Evolutionary conservation across 2,329 filamentous ascomycete species (phyloP), one percentile per base, ranked within the genome.

Genomic region (Exophiala sideris): DNA sequence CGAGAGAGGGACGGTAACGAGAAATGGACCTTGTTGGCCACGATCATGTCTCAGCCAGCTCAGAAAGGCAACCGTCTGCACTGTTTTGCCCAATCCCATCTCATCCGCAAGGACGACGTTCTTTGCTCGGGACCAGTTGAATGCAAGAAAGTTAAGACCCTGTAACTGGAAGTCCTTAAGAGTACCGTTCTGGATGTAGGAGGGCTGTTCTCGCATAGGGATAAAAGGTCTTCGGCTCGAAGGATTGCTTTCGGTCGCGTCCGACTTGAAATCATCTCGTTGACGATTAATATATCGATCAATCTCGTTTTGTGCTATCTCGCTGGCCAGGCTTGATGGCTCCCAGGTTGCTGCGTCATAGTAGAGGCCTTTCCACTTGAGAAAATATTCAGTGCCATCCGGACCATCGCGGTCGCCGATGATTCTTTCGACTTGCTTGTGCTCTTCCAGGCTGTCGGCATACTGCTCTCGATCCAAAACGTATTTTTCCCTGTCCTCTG

Each of bases 321-420:
- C 76, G 67, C 85, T 88, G 64, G 97, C 83, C 33, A 92, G 79
- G 5, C 83, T 79, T 36, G 85, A 88, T 38, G 78, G 73, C 70
- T 99, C 94, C 95, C 95, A 99, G 1, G 95, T 99, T 72, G 89
- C 96, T 59, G 86, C 86, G 65, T 97, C 91, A 68, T 99, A 99
- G 48, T 87, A 89, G 48, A 97, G 81, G 9, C 89, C 89, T 72
- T 94, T 95, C 91, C 94, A 99, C 75, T 99, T 99, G 71, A 97
- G 87, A 61, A 86, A 89, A 70, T 99, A 99, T 69, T 97, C 90
- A 0, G 83, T 83, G 45, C 85, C 89, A 7, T 88, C 86, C 11
- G 94, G 90, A 20, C 86, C 87, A 54, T 90, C 84, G 59, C 88
- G 85, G 54, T 86, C 82, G 50, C 89, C 88, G 64, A 99, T 96